Percentiles rank a stretch among this genome's conserved stretches.
Conservation (phyloP, 176 grass and related monocot genomes). For the Neostapfia colusana region DNA sequence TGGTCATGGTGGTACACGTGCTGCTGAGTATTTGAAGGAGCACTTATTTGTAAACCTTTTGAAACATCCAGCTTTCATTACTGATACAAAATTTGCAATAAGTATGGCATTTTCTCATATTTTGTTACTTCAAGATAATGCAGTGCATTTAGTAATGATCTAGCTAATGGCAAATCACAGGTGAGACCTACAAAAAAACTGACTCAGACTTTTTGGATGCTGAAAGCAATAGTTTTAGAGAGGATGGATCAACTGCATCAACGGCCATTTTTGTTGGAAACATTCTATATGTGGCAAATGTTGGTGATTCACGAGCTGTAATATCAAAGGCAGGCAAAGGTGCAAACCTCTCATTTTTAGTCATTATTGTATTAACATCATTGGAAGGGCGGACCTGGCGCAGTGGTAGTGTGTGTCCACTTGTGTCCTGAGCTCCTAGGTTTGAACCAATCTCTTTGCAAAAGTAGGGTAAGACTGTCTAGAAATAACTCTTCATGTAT, state of each 20-base stretch:
- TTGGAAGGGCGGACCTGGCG: too few relatives aligned
- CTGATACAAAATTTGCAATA: slow-evolving; percentile 79
- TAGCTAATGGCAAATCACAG: slow-evolving; percentile 52
- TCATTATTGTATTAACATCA: slow-evolving; percentile 6
- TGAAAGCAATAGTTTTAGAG: slow-evolving; percentile 52
- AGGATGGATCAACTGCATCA: slow-evolving; percentile 81
- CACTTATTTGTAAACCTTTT: slow-evolving; percentile 82
- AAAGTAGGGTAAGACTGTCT: too few relatives aligned
- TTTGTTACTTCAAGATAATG: slow-evolving; percentile 17
- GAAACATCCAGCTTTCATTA: slow-evolving; percentile 72
- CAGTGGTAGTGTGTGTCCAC: too few relatives aligned
- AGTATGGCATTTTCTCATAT: slow-evolving; percentile 51
- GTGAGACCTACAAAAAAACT: slow-evolving; percentile 73
- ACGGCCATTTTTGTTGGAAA: slow-evolving; percentile 77
- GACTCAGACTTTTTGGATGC: slow-evolving; percentile 72
- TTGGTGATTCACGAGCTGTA: slow-evolving; percentile 87
- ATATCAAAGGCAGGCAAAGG: slow-evolving; percentile 89
- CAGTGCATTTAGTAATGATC: slow-evolving; percentile 14
- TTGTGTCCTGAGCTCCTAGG: too few relatives aligned
- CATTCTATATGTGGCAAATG: slow-evolving; percentile 82
- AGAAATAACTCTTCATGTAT: too few relatives aligned
- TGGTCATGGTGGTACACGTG: slow-evolving; percentile 88
- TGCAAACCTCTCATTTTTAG: slow-evolving; percentile 22
- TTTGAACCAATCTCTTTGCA: too few relatives aligned
- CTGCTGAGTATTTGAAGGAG: slow-evolving; percentile 75